Base-by-base conservation (phyloP, 805 yeast species). In the Sungouiozyma ichnusensis region DNA sequence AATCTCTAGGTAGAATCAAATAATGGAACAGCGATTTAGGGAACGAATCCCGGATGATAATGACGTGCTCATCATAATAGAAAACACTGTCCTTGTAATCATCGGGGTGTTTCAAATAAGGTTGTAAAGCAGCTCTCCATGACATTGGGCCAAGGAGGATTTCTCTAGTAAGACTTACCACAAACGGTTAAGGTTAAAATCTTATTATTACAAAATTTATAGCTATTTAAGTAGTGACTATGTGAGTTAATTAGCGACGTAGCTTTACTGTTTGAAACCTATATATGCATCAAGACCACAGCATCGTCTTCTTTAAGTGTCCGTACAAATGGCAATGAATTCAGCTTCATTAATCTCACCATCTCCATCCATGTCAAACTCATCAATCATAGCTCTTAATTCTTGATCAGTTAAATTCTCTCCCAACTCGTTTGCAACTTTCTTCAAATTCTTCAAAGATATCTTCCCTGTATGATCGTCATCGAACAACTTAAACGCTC, bases 371-470 rank as follows among this genome's bases (percentile, higher is more conserved):
- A 88, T 66, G 64, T 92, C 99, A 58, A 92, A 92, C 62, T 90
- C 97, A 47, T 88, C 95, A 49, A 92, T 92, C 98, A 92, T 92
- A 3, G 97, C 97, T 50, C 84, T 73, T 40, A 92, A 68, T 57
- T 92, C 98, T 45, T 86, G 95, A 51, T 92, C 99, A 4, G 85
- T 79, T 44, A 92, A 66, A 52, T 81, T 84, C 61, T 92, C 98
- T 2, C 96, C 97, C 44, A 92, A 66, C 50, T 90, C 97, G 52
- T 84, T 83, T 9, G 97, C 92, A 1, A 90, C 95, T 46, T 92
- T 73, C 60, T 94, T 76, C 45, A 92, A 71, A 57, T 87, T 84
- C 49, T 88, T 73, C 39, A 90, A 67, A 43, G 83, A 76, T 48
- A 88, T 87, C 57, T 81, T 83, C 0, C 97, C 97, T 0, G 94